Conservation (phyloP, 495 filamentous ascomycete species). For the Parachaetomium inaequale region DNA sequence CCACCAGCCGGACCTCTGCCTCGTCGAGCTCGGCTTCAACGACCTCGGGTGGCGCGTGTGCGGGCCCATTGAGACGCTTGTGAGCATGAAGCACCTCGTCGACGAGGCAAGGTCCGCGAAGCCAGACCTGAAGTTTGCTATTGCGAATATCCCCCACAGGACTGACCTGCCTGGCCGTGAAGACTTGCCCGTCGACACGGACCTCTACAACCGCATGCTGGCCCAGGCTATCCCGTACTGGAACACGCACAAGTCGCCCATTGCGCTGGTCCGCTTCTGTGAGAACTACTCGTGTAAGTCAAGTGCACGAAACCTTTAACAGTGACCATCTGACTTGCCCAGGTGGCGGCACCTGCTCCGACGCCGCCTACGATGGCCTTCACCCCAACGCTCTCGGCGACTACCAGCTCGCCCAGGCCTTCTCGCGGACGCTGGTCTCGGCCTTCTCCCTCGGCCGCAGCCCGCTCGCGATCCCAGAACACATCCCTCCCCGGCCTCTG, state of each 20-base stretch:
- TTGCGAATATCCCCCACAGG: conserved; percentile 33
- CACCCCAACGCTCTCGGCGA: conserved; percentile 38
- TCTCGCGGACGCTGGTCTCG: conserved; percentile 22
- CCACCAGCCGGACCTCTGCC: conserved; percentile 37
- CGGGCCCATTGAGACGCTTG: conserved; percentile 22
- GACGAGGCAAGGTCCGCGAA: conserved; percentile 26
- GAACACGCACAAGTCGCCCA: conserved; percentile 26
- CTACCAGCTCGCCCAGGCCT: conserved; percentile 30
- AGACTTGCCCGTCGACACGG: conserved; percentile 27
- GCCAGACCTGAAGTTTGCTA: conserved; percentile 27
- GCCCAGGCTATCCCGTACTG: conserved; percentile 15
- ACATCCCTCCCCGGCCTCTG: conserved; percentile 18
- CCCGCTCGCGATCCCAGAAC: conserved; percentile 16
- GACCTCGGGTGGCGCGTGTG: conserved; percentile 35
- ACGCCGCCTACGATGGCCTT: conserved; percentile 37
- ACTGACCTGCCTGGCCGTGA: conserved; percentile 19
- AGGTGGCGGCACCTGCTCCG: conserved; percentile 22
- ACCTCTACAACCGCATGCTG: conserved; percentile 32
- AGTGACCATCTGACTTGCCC: not conserved
- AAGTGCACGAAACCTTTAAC: not conserved
- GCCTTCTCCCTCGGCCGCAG: conserved; percentile 18
- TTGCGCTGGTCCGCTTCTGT: conserved; percentile 26
- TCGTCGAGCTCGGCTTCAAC: conserved; percentile 40
- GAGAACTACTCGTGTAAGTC: conserved; percentile 32
- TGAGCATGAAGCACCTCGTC: conserved; percentile 26